Evolutionary conservation across 2,329 filamentous ascomycete genomes (phyloP), one percentile per base, ranked within the genome.

Genomic region (Orbilia brochopaga): DNA sequence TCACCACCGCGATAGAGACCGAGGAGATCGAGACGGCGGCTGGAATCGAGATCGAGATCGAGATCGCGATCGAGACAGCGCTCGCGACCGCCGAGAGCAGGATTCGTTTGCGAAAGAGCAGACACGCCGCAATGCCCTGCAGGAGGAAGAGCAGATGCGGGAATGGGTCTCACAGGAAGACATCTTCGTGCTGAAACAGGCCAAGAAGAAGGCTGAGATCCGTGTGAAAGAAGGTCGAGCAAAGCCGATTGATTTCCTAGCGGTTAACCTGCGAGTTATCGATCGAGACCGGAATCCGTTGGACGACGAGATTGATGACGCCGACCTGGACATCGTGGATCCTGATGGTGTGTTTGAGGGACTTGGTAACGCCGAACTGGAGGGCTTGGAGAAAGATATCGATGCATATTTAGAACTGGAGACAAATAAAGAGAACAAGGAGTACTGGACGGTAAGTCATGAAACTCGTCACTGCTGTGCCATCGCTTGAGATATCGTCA

Each of bases 161-260:
- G 85, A 89, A 78, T 99, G 94, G 84, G 90, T 97, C 19, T 90
- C 93, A 58, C 90, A 96, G 76, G 94, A 99, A 80, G 94, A 99
- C 81, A 88, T 89, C 74, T 99, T 99, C 78, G 94, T 97, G 64
- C 83, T 99, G 77, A 92, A 92, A 80, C 94, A 99, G 81, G 90
- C 93, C 52, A 99, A 97, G 84, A 97, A 95, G 83, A 97, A 97
- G 83, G 93, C 94, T 46, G 90, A 92, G 75, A 95, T 99, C 76
- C 89, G 94, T 44, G 92, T 97, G 51, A 90, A 92, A 76, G 92
- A 95, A 79, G 90, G 90, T 10, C 87, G 95, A 75, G 92, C 93
- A 63, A 92, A 91, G 78, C 90, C 93, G 8, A 93, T 97, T 77
- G 94, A 99, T 81, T 92, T 90, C 83, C 85, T 99, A 51, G 91